Percentiles rank a stretch among this genome's conserved stretches.
phyloP scores from a whole-genome alignment of 306 rosid genomes.

The Oxytropis ochrocephala region DNA sequence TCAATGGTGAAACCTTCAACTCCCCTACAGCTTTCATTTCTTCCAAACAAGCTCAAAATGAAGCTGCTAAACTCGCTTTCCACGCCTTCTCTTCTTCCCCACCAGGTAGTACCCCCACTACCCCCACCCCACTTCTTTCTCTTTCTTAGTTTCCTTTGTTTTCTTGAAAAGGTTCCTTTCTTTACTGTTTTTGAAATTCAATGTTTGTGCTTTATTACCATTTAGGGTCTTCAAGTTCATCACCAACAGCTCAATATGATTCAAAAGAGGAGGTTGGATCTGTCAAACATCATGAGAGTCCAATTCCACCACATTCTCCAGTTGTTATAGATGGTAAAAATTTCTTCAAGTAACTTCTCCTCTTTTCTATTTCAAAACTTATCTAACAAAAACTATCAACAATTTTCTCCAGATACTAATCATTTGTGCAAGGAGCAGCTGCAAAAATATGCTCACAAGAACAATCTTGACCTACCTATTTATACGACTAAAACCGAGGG shows the following conservation, averaged over 20 bases:
- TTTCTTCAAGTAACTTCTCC: not conserved
- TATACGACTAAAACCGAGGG: conserved; percentile 5
- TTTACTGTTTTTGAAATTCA: not conserved
- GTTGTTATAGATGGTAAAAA: conserved; percentile 15
- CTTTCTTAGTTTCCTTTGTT: not conserved
- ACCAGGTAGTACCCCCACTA: conserved; percentile 2
- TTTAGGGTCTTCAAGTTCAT: not conserved
- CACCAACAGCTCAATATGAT: not conserved
- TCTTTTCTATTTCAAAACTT: not conserved
- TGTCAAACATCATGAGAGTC: not conserved
- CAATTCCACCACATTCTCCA: conserved; percentile 3
- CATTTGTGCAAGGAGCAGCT: conserved; percentile 16
- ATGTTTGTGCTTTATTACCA: not conserved
- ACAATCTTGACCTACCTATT: conserved; percentile 17
- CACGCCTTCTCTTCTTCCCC: conserved; percentile 27
- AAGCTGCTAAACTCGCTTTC: conserved; percentile 55
- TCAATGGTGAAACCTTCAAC: conserved; percentile 41
- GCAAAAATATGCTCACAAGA: conserved; percentile 22
- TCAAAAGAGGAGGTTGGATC: not conserved
- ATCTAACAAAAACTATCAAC: not conserved
- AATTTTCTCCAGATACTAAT: conserved; percentile 13
- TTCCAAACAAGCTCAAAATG: conserved; percentile 55
- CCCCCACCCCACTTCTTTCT: not conserved
- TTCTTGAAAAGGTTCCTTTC: not conserved
- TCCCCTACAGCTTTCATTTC: conserved; percentile 26